Evolutionary conservation across 352 stramenopile species (phyloP).

Genomic region (Phytopythium helicoides): DNA sequence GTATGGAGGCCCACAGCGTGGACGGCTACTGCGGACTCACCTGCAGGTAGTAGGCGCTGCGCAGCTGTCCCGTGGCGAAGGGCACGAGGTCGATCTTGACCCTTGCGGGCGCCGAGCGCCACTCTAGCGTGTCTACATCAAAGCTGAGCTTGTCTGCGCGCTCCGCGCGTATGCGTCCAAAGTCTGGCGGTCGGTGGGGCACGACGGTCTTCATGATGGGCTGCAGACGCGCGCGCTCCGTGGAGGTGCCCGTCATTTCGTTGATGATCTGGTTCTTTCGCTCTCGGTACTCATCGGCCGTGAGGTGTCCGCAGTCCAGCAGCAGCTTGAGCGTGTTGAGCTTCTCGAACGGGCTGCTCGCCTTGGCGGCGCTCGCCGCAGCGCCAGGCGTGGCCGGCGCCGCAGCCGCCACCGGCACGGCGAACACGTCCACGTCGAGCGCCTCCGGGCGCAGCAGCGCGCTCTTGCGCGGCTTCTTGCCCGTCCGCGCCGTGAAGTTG

Average conservation of each 20-base stretch:
- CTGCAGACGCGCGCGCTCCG: constrained; percentile 53
- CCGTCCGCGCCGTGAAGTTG: constrained; percentile 4
- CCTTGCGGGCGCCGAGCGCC: constrained; percentile 52
- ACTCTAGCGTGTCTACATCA: constrained; percentile 80
- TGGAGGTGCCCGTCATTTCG: constrained; percentile 81
- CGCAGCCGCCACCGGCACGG: constrained; percentile 1
- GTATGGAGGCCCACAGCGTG: no score
- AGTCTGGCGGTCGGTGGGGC: constrained; percentile 70
- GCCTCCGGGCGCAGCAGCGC: background rate
- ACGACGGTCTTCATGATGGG: constrained; percentile 82
- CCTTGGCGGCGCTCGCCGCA: constrained; percentile 5
- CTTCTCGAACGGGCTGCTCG: constrained; percentile 81
- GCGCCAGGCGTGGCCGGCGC: no score
- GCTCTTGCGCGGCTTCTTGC: background rate
- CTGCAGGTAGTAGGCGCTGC: constrained; percentile 79
- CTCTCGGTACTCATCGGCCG: constrained; percentile 75
- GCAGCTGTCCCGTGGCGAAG: constrained; percentile 77
- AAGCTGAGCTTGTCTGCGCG: constrained; percentile 81
- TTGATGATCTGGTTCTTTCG: constrained; percentile 88
- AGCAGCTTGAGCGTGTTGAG: constrained; percentile 84
- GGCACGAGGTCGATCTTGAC: constrained; percentile 79
- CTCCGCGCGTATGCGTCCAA: constrained; percentile 51
- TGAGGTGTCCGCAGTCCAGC: constrained; percentile 74
- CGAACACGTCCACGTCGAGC: background rate
- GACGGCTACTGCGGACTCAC: no score